These are phyloP conservation scores for Centella asiatica DNA, from an alignment of 129 eudicot species.

Conservation along the genomic window DNA sequence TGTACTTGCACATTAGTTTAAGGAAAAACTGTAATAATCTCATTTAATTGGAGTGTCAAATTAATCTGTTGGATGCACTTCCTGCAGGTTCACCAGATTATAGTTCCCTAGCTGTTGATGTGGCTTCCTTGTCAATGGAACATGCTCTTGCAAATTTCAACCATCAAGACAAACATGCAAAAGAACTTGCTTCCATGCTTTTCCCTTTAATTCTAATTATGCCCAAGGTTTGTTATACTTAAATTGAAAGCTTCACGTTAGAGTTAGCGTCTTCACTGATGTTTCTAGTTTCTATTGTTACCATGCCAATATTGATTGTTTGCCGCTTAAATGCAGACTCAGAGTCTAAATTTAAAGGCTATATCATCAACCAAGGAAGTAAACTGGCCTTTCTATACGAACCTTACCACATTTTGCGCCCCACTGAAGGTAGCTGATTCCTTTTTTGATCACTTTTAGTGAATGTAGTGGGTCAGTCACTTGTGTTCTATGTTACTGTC, in stretches of 20 bases:
- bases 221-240: conserved; percentile 46
- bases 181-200: conserved; percentile 42
- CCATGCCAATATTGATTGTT: not conserved
- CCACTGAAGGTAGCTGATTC: conserved; percentile 41
- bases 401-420: conserved; percentile 26
- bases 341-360: conserved; percentile 55
- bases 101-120: conserved; percentile 36
- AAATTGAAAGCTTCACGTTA: not conserved
- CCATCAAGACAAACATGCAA: conserved; percentile 32
- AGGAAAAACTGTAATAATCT: not conserved
- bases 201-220: conserved; percentile 55
- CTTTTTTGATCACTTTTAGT: not conserved
- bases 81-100: conserved; percentile 43
- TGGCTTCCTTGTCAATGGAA: conserved; percentile 47
- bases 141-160: conserved; percentile 36
- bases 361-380: conserved; percentile 50
- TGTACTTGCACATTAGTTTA: too few species aligned
- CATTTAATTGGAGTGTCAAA: not conserved
- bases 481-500: too few species aligned
- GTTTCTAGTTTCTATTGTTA: conserved; percentile 13
- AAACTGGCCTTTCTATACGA: conserved; percentile 60
- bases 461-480: not conserved
- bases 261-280: not conserved
- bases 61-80: not conserved
- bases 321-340: conserved; percentile 33